Base-by-base conservation (phyloP, 2,329 filamentous ascomycete species). In the Chaetomiaceae sp. region DNA sequence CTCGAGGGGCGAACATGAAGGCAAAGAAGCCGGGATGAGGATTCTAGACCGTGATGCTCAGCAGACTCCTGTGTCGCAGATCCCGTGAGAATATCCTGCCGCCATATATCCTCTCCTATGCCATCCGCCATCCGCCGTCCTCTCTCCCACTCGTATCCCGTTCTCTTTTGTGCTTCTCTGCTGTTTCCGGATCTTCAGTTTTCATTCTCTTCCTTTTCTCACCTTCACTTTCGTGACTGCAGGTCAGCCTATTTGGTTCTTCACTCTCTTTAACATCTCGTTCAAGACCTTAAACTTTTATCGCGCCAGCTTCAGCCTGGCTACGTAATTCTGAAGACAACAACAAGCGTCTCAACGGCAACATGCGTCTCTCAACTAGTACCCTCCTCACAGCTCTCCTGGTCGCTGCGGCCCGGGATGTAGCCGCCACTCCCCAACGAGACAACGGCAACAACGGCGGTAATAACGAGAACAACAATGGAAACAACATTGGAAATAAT, bases 351-450 rank as follows among this genome's bases (percentile, higher is more conserved):
- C 37, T 48, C 31, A 41, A 56, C 47, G 37, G 27, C 43, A 44
- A 54, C 7, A 64, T 64, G 62, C 50, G 56, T 50, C 31, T 64
- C 43, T 57, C 60, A 14, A 57, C 57, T 1, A 49, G 53, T 20
- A 49, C 57, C 38, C 52, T 63, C 16, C 40, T 60, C 27, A 50
- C 60, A 10, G 27, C 56, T 37, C 55, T 64, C 34, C 54, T 63
- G 43, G 62, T 60, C 19, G 44, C 56, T 21, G 49, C 52, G 12
- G 57, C 56, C 40, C 59, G 53, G 46, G 57, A 61, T 31, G 60
- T 53, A 44, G 49, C 50, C 16, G 58, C 60, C 5, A 31, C 34
- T 31, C 45, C 54, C n/a, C 51, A 59, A n/a, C 45, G 27, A 8
- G 23, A 31, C 33, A 31, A 34, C 30, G 23, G 30, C 43, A 20